Base-by-base conservation (phyloP, 1,139 yeast genomes). In the Yamadazyma mexicana region DNA sequence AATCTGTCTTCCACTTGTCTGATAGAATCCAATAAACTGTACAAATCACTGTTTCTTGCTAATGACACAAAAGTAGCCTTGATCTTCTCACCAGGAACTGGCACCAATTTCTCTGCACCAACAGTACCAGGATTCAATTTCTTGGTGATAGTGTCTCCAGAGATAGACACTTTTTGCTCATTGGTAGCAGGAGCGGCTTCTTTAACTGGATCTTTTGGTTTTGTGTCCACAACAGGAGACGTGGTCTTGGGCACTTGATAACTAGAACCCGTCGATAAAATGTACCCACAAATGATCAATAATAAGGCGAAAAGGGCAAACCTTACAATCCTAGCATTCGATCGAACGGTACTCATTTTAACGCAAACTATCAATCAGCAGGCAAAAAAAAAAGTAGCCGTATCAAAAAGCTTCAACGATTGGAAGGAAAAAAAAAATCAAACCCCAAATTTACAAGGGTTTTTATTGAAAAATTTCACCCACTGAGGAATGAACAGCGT, bases 271-370 rank as follows among this genome's bases (percentile, higher is more conserved):
- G 75, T 72, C 16, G 86, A 74, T 33, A 81, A 71, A 38, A 81
- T 75, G 55, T 69, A 79, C 14, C 84, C 83, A 54, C 83, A 78
- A 17, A 73, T 62, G 39, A 81, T 65, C 53, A 81, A 66, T 16
- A 79, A 69, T 16, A 75, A 59, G 25, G 86, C 85, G 55, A 81
- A 76, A 34, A 79, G 69, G 31, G 77, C 84, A 52, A 81, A 80
- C 52, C 87, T 66, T 35, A 79, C 62, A 48, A 81, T 56, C 53
- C 87, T 74, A 44, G 86, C 83, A 56, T 79, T 80, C 23, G 83
- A 75, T 58, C 85, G 73, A 28, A 80, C 56, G 20, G 33, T 15
- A 35, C 38, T 23, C 38, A 35, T 35, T 12, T 25, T 25, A 25
- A 11, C 5, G 15, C 28, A 12, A 11, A 11, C n/a, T 8, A 10